Percentiles rank a stretch among this genome's conserved stretches.
phyloP scores from a whole-genome alignment of 2,329 filamentous ascomycete genomes.

The Pseudogymnoascus sp. region DNA sequence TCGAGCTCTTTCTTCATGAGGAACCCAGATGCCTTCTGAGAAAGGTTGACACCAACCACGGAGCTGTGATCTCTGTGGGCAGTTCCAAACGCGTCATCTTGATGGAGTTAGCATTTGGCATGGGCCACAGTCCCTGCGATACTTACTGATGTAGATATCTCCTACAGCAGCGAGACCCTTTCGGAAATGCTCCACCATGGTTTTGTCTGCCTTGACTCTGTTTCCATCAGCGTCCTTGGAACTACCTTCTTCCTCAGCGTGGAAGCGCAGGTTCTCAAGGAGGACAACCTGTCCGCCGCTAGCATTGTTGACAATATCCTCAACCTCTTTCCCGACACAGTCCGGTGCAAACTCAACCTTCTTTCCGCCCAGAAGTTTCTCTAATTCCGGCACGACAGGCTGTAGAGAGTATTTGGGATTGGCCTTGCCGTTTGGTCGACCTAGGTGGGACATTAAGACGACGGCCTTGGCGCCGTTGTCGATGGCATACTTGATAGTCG shows the following conservation, averaged over 20 bases:
- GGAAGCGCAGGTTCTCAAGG: conserved; percentile 96
- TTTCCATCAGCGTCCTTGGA: conserved; percentile 89
- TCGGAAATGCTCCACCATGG: conserved; percentile 88
- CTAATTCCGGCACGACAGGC: conserved; percentile 82
- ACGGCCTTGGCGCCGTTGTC: conserved; percentile 88
- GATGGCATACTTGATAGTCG: conserved; percentile 90
- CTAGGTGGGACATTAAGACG: conserved; percentile 96
- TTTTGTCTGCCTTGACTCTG: conserved; percentile 94
- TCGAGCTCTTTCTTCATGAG: conserved; percentile 99
- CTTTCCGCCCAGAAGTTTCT: conserved; percentile 75
- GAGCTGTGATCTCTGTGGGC: conserved; percentile 98
- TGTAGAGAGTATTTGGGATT: conserved; percentile 93
- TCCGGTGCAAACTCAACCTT: conserved; percentile 88
- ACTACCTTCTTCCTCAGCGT: conserved; percentile 95
- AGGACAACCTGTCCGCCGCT: conserved; percentile 76
- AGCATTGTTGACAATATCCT: conserved; percentile 81
- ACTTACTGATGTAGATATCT: conserved; percentile 91
- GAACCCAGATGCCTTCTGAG: conserved; percentile 95
- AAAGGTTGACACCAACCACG: conserved; percentile 94
- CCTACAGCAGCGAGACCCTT: conserved; percentile 90
- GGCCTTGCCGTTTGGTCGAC: conserved; percentile 81
- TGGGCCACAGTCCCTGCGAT: too few species aligned
- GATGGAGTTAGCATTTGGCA: too few species aligned
- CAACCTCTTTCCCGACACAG: conserved; percentile 81
- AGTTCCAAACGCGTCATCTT: conserved; percentile 96